phyloP scores from a whole-genome alignment of 208 protist genomes.

The Acanthamoeba polyphaga region DNA sequence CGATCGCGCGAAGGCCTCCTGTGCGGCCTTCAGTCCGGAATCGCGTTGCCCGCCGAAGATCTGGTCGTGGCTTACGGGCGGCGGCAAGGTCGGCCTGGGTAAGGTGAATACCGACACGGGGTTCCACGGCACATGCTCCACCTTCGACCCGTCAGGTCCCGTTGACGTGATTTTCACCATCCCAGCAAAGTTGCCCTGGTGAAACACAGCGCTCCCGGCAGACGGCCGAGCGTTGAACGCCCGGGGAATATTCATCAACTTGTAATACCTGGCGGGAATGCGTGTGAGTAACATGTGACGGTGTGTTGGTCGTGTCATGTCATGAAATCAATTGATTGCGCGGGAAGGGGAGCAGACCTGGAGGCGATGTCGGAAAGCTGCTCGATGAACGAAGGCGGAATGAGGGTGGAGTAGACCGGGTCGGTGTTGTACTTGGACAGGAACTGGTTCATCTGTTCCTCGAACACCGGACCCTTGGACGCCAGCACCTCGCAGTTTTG shows the following conservation, averaged over 20 bases:
- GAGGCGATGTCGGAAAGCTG: background rate
- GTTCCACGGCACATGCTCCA: background rate
- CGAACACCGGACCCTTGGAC: background rate
- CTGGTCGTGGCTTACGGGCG: no score
- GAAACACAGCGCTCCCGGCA: no score
- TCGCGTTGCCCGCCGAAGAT: no score
- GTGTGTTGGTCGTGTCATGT: no score
- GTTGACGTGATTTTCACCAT: background rate
- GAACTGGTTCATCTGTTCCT: constrained; percentile 21
- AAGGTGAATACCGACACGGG: no score
- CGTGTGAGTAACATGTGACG: no score
- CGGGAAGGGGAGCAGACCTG: background rate
- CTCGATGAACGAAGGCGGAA: background rate
- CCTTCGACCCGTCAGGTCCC: background rate
- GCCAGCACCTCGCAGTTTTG: background rate
- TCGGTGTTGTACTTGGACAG: background rate
- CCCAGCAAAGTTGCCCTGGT: no score
- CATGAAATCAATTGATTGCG: background rate
- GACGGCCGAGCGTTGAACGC: background rate
- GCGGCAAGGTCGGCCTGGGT: no score
- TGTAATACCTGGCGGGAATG: background rate
- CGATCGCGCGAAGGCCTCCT: no score
- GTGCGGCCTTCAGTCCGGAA: no score
- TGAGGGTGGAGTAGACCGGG: background rate
- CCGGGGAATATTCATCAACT: background rate